These are phyloP conservation scores for Paraphysoderma sedebokerense DNA, from an alignment of 371 early-diverging fungal species.

Conservation along the genomic window DNA sequence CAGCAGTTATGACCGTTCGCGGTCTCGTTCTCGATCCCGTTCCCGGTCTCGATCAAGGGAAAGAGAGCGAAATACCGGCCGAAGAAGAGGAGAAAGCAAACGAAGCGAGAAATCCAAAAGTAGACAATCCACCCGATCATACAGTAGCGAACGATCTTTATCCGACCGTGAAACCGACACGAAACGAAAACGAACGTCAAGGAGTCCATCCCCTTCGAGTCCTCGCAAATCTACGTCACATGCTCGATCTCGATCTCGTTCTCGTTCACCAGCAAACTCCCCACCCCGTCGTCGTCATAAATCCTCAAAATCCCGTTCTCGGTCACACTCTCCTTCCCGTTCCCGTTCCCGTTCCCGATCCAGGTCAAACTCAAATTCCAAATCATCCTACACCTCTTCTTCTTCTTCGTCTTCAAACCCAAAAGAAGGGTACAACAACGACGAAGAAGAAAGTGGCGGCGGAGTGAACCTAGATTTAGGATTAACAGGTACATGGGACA, in stretches of 20 bases:
- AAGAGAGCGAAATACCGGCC: background rate
- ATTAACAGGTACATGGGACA: no score
- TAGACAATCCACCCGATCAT: conserved; percentile 4
- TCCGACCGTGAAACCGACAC: conserved; percentile 4
- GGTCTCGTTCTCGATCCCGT: conserved; percentile 1
- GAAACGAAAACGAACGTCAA: conserved; percentile 3
- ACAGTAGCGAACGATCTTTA: conserved; percentile 8
- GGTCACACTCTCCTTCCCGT: background rate
- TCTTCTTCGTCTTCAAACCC: no score
- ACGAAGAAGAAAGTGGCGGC: no score
- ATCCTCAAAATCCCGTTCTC: no score
- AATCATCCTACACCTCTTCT: no score
- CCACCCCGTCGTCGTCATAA: no score
- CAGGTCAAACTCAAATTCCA: no score
- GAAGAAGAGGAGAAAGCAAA: conserved; percentile 8
- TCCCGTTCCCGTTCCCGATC: background rate
- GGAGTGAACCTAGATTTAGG: no score
- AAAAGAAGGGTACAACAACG: no score
- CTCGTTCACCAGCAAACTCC: background rate
- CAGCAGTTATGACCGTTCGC: background rate
- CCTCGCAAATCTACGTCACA: background rate
- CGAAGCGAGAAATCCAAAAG: background rate
- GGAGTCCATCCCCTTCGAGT: conserved; percentile 3
- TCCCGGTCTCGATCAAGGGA: background rate
- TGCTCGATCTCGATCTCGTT: background rate